Evolutionary conservation across 2,329 filamentous ascomycete genomes (phyloP).

Genomic region (Phyllosticta citriasiana): DNA sequence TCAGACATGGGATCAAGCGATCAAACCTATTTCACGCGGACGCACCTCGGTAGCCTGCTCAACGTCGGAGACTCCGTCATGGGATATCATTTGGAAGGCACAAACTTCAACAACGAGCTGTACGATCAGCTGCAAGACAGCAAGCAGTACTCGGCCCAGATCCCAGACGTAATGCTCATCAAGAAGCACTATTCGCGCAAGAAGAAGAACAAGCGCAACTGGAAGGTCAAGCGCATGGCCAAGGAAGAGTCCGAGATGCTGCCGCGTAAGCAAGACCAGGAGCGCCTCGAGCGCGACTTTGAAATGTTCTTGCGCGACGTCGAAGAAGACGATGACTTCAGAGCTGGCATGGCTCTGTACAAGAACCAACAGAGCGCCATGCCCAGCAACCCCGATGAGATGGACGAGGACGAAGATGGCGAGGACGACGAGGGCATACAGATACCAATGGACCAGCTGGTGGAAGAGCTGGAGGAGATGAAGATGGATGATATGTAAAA

Average conservation of each 20-base stretch:
- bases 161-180: slow-evolving; percentile 88
- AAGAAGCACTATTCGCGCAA: slow-evolving; percentile 92
- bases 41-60: slow-evolving; percentile 77
- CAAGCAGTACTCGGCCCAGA: slow-evolving; percentile 62
- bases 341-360: slow-evolving; percentile 77
- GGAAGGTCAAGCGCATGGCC: slow-evolving; percentile 89
- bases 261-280: slow-evolving; percentile 78
- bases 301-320: slow-evolving; percentile 96
- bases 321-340: slow-evolving; percentile 85
- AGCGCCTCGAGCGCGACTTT: slow-evolving; percentile 83
- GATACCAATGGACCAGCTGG: slow-evolving; percentile 49
- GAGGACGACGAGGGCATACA: slow-evolving; percentile 43
- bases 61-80: slow-evolving; percentile 86
- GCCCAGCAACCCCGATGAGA: slow-evolving; percentile 56
- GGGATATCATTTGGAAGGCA: slow-evolving; percentile 83
- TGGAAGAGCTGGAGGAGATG: slow-evolving; percentile 91
- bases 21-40: slow-evolving; percentile 78
- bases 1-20: slow-evolving; percentile 81
- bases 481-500: slow-evolving; percentile 48
- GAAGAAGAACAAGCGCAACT: slow-evolving; percentile 70
- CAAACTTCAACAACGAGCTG: slow-evolving; percentile 85
- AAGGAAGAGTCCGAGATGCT: slow-evolving; percentile 81
- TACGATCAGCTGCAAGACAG: slow-evolving; percentile 75
- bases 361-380: slow-evolving; percentile 53
- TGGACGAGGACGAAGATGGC: slow-evolving; percentile 47